Conservation (phyloP, 345 rosid species). For the Microthlaspi erraticum region DNA sequence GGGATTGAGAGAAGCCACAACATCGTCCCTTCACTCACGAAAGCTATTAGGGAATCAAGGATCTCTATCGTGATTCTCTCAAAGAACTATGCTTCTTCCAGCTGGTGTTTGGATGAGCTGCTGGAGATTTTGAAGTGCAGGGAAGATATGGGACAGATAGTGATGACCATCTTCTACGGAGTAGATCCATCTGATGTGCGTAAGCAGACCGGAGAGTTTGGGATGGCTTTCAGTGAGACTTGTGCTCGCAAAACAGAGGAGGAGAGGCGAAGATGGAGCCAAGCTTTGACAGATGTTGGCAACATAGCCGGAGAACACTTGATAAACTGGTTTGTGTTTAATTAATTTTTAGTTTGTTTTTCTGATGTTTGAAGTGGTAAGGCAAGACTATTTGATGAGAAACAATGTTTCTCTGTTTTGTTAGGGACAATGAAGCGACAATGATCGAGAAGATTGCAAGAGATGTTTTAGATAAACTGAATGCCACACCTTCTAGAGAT, state of each 20-base stretch:
- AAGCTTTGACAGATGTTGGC: not conserved
- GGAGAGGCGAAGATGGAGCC: no score
- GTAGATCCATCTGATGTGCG: constrained; percentile 18
- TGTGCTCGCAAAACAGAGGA: not conserved
- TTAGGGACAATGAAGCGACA: not conserved
- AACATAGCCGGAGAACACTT: constrained; percentile 4
- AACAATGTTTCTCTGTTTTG: not conserved
- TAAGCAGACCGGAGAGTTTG: constrained; percentile 16
- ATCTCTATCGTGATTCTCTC: constrained; percentile 19
- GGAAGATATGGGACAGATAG: not conserved
- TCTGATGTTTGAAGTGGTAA: no score
- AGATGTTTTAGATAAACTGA: not conserved
- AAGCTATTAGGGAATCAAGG: constrained; percentile 15
- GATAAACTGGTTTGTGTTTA: not conserved
- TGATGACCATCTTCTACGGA: constrained; percentile 19
- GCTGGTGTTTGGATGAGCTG: constrained; percentile 29
- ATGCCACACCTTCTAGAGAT: not conserved
- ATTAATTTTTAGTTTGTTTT: not conserved
- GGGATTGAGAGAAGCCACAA: not conserved
- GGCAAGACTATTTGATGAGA: no score
- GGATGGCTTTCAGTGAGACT: not conserved
- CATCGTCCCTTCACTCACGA: not conserved
- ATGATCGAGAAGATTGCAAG: not conserved
- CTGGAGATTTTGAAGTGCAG: constrained; percentile 3
- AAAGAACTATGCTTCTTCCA: not conserved